phyloP scores from a whole-genome alignment of 106 monocot species.

The Apostasia shenzhenica region DNA sequence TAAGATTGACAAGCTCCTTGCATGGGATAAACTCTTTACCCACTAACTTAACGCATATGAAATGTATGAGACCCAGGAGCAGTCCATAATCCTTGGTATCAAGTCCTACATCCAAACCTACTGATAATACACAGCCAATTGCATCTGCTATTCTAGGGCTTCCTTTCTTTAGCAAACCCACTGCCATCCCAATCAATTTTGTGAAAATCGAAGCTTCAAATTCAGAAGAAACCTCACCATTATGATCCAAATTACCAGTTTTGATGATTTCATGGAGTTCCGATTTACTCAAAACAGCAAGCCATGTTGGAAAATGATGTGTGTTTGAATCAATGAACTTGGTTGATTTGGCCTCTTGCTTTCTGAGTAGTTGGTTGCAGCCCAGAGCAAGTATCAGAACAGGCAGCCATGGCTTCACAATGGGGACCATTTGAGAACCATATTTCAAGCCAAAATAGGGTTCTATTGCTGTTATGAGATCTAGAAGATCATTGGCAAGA shows the following conservation, averaged over 20 bases:
- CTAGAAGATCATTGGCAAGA: slow-evolving; percentile 69
- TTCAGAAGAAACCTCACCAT: not conserved
- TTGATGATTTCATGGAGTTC: slow-evolving; percentile 32
- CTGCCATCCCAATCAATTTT: slow-evolving; percentile 35
- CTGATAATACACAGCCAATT: slow-evolving; percentile 30
- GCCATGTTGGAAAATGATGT: slow-evolving; percentile 41
- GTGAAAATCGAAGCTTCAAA: slow-evolving; percentile 14
- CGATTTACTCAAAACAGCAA: slow-evolving; percentile 37
- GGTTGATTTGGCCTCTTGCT: slow-evolving; percentile 1
- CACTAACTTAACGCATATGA: slow-evolving; percentile 50
- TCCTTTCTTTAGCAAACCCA: slow-evolving; percentile 62
- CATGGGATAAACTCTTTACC: slow-evolving; percentile 9
- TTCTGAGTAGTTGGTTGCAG: slow-evolving; percentile 27
- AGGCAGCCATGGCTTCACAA: slow-evolving; percentile 74
- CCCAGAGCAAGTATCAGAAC: slow-evolving; percentile 63
- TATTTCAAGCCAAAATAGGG: slow-evolving; percentile 29
- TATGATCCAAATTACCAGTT: slow-evolving; percentile 6
- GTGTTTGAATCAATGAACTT: not conserved
- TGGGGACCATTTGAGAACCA: slow-evolving; percentile 32
- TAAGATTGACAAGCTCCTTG: slow-evolving; percentile 29
- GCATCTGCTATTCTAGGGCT: slow-evolving; percentile 45
- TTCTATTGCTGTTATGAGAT: slow-evolving; percentile 56
- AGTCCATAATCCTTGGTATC: slow-evolving; percentile 31
- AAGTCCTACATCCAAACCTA: slow-evolving; percentile 21
- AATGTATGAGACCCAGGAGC: slow-evolving; percentile 53